Evolutionary conservation across 345 rosid genomes (phyloP), one percentile per base, ranked within the genome.

Genomic region (Diplotaxis tenuifolia): DNA sequence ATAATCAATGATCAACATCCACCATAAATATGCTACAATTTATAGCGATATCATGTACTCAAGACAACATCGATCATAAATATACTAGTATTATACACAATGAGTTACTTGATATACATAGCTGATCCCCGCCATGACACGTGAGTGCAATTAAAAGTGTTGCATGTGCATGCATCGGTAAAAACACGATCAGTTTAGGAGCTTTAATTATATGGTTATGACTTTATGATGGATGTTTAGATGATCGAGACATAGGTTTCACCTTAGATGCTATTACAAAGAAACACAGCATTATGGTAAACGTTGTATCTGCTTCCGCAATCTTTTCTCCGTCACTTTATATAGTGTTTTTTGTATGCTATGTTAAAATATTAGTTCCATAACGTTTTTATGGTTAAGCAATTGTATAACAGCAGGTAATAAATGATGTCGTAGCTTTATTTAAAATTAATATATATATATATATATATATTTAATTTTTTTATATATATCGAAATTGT

Each of bases 121-220:
- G 38, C 31, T 70, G 31, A 68, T 64, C 45, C 32, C 49, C 31
- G 65, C 62, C 54, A 27, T 59, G 76, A 65, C 80, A 71, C 68
- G 77, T 77, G 76, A 71, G 65, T 20, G 68, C 21, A 65, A 50
- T 71, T 59, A 49, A 40, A 65, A 71, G 38, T 6, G 36, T 58
- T 71, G 72, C 76, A 77, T 71, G 76, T 71, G 72, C 76, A 77
- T 65, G 68, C 77, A 66, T 71, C 38, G 73, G 73, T 72, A 15
- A 57, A 70, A 65, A 77, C 49, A 60, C 65, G 36, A 77, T 58
- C 56, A 59, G 40, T 47, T 20, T 65, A 59, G 80, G 76, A 77
- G 62, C 80, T 50, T 76, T 66, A 77, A 71, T 72, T 77, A n/a
- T 60, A 77, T 73, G 73, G 73, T 72, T 77, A 59, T 71, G 68